Percentiles rank a stretch among this genome's conserved stretches.
Evolutionary conservation across 345 rosid species (phyloP).

Genomic region (Mallotus nudiflorus): DNA sequence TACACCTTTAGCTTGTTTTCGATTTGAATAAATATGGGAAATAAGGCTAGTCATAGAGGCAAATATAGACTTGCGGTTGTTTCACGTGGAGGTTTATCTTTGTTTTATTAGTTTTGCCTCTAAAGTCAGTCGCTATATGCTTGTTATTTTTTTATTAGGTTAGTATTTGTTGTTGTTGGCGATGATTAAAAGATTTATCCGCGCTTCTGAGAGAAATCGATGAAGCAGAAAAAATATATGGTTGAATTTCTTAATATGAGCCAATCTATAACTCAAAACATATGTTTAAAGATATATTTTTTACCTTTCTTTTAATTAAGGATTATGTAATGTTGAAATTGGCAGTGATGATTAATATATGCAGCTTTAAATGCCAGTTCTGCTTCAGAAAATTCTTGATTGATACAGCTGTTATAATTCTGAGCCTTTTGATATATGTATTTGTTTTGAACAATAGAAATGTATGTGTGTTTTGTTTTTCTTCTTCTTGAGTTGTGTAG

Average conservation of each 20-base stretch:
- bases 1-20: conserved; percentile 61
- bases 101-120: conserved; percentile 38
- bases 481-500: not conserved
- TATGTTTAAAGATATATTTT: no score
- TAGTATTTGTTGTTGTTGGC: conserved; percentile 20
- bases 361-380: conserved; percentile 91
- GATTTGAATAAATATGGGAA: conserved; percentile 18
- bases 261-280: conserved; percentile 25
- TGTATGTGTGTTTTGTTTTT: no score
- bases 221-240: conserved; percentile 54
- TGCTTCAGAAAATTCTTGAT: conserved; percentile 97
- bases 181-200: conserved; percentile 66
- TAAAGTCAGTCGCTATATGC: conserved; percentile 37
- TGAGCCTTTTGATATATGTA: conserved; percentile 64
- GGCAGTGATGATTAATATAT: conserved; percentile 52
- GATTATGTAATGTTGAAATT: not conserved
- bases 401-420: conserved; percentile 64
- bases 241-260: conserved; percentile 88
- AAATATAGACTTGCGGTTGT: conserved; percentile 35
- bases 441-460: no score
- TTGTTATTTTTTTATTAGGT: not conserved
- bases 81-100: conserved; percentile 47
- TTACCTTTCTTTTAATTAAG: no score
- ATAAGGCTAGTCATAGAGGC: conserved; percentile 58
- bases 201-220: conserved; percentile 69